Evolutionary conservation across 2,329 filamentous ascomycete species (phyloP), one percentile per base, ranked within the genome.

Genomic region (Fusarium sp.): DNA sequence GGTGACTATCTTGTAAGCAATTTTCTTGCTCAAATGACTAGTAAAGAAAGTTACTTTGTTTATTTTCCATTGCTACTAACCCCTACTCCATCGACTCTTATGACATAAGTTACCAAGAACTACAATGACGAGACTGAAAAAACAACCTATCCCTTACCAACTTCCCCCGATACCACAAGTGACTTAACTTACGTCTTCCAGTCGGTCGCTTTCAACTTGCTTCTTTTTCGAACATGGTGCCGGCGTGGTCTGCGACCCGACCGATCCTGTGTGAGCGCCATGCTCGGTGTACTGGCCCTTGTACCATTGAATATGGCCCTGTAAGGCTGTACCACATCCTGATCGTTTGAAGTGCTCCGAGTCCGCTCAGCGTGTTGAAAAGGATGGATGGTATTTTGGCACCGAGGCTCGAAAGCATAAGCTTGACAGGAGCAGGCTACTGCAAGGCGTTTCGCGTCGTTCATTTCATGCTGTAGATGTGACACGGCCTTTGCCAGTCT

Each of bases 241-340:
- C 33, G 22, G 22, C 51, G 14, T 43, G 32, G 27, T 20, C 14
- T 30, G 15, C 27, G 13, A 41, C 33, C 19, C 23, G 27, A 22
- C 14, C 11, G 61, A 33, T 8, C 30, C 11, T 13, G 15, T 39
- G 25, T 58, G 14, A 22, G 3, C 13, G 7, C 39, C 37, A 7
- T 62, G 27, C 3, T 11, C 25, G 22, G 32, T 27, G 15, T 19
- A 0, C n/a, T n/a, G n/a, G 25, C 13, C 52, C 33, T 62, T 56
- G 35, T 66, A 66, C 30, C 40, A 55, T 19, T 56, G 52, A 43
- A 68, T 39, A n/a, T 62, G 61, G 23, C 49, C 48, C 20, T 37
- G 43, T n/a, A n/a, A n/a, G n/a, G n/a, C n/a, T n/a, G n/a, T 52
- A 58, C 35, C 45, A 39, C n/a, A 62, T 13, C 13, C 52, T 27